Evolutionary conservation across 768 basidiomycete genomes (phyloP), one percentile per base, ranked within the genome.

Genomic region (Guyanaporus albipodus): DNA sequence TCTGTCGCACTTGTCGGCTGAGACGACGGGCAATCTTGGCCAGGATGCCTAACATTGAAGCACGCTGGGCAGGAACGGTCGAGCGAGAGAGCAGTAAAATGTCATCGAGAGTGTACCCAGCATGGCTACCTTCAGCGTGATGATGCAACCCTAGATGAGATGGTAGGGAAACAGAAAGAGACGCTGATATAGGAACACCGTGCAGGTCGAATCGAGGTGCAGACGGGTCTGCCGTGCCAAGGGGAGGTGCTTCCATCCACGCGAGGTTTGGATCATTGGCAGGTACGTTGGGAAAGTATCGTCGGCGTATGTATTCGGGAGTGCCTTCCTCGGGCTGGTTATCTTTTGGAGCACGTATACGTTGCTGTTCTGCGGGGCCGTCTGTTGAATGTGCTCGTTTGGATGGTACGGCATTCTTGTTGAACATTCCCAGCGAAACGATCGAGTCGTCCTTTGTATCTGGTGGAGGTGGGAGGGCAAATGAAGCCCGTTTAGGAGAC

Each of bases 131-230:
- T 45, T 89, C 83, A 0, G 91, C 85, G 60, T 95, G 93, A 60
- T 96, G 93, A 65, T 97, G 92, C 4, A 95, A 72, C 4, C 93
- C 93, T 6, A 91, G 75, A 67, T 92, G 84, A 0, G 88, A 85
- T 2, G 91, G 92, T 3, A 95, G 72, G 1, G 71, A 73, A 0
- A 73, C 63, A 3, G 80, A 77, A 3, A 82, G 56, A 3, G 72
- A 59, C 0, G 70, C 48, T 1, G 87, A 72, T n/a, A 95, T 83
- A 0, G 80, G 78, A 9, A 67, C 71, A 7, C 91, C 92, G 1
- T 76, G 73, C 2, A 94, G 76, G 63, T 94, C 87, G 59, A 92
- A 95, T 77, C 77, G 52, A 76, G 78, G 31, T 69, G 71, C 12
- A 59, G 56, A 40, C 59, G 56, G 4, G 67, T 61, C 9, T 7